phyloP scores from a whole-genome alignment of 2,329 filamentous ascomycete genomes.

The Cadophora sp. region DNA sequence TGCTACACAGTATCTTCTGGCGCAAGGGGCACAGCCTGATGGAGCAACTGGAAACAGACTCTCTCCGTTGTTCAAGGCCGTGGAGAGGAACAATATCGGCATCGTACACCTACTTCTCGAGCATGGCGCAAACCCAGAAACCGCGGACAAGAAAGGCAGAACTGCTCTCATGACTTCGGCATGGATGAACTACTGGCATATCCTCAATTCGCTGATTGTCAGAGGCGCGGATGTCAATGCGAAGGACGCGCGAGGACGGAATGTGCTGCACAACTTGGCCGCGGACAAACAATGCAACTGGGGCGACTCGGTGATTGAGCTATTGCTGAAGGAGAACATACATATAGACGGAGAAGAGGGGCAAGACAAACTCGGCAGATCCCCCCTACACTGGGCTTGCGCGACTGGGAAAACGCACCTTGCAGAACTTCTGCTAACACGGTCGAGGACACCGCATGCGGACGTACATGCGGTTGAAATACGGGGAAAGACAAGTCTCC shows the following conservation, averaged over 20 bases:
- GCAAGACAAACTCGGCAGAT: constrained; percentile 33
- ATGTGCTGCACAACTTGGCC: constrained; percentile 40
- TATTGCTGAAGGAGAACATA: constrained; percentile 35
- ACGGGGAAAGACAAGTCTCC: constrained; percentile 38
- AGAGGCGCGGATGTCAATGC: constrained; percentile 39
- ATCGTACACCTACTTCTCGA: constrained; percentile 38
- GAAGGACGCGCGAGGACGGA: constrained; percentile 35
- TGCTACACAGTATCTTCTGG: constrained; percentile 37
- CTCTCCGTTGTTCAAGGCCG: constrained; percentile 36
- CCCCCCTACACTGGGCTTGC: constrained; percentile 41
- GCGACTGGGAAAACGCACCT: constrained; percentile 39
- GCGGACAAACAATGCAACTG: constrained; percentile 39
- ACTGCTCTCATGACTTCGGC: constrained; percentile 41
- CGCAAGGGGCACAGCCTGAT: constrained; percentile 36
- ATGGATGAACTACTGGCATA: constrained; percentile 40
- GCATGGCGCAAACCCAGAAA: constrained; percentile 38
- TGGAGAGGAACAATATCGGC: constrained; percentile 37
- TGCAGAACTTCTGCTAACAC: constrained; percentile 35
- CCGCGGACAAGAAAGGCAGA: constrained; percentile 38
- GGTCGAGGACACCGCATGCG: constrained; percentile 29
- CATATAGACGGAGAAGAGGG: constrained; percentile 36
- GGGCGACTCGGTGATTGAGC: constrained; percentile 39
- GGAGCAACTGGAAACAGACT: constrained; percentile 34
- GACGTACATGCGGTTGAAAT: constrained; percentile 36
- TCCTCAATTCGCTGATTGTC: constrained; percentile 36